Percentiles rank a stretch among this genome's conserved stretches.
phyloP scores from a whole-genome alignment of 192 early-diverging fungal species.

The Coemansia sp. region DNA sequence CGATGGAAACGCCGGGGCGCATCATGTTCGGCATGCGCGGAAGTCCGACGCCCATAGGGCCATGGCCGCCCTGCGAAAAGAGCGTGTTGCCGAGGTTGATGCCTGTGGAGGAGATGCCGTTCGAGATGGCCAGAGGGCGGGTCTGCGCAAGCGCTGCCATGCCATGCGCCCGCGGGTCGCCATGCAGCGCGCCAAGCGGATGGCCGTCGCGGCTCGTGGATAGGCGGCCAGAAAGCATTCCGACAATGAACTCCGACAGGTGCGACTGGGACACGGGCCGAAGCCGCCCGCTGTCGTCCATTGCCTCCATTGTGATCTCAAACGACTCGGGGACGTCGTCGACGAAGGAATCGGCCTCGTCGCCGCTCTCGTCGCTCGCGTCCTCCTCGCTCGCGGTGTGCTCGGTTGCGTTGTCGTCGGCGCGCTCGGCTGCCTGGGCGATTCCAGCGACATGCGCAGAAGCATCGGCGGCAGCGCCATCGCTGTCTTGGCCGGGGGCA shows the following conservation, averaged over 20 bases:
- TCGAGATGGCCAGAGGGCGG: conserved; percentile 28
- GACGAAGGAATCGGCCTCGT: conserved; percentile 38
- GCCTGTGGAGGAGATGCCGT: conserved; percentile 18
- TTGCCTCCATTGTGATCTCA: conserved; percentile 51
- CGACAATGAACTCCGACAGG: conserved; percentile 33
- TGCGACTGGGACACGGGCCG: conserved; percentile 6
- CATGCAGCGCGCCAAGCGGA: conserved; percentile 2
- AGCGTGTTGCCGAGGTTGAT: conserved; percentile 4
- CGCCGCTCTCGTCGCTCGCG: conserved; percentile 27
- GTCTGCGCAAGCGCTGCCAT: conserved; percentile 11
- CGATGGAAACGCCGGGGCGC: conserved; percentile 21
- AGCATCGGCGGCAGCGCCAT: neutral
- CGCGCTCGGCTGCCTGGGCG: conserved; percentile 14
- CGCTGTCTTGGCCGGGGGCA: neutral
- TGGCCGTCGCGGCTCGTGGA: conserved; percentile 11
- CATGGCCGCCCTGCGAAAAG: neutral
- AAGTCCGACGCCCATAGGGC: conserved; percentile 17
- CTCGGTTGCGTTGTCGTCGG: conserved; percentile 9
- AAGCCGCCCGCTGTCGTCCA: conserved; percentile 23
- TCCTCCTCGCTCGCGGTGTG: conserved; percentile 17
- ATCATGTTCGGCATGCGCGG: conserved; percentile 31
- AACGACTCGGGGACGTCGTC: conserved; percentile 30
- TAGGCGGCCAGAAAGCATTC: conserved; percentile 22
- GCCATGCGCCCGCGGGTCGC: conserved; percentile 8
- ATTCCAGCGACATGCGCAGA: neutral